Evolutionary conservation across 2,329 filamentous ascomycete genomes (phyloP).

Genomic region (Alternaria sp.): DNA sequence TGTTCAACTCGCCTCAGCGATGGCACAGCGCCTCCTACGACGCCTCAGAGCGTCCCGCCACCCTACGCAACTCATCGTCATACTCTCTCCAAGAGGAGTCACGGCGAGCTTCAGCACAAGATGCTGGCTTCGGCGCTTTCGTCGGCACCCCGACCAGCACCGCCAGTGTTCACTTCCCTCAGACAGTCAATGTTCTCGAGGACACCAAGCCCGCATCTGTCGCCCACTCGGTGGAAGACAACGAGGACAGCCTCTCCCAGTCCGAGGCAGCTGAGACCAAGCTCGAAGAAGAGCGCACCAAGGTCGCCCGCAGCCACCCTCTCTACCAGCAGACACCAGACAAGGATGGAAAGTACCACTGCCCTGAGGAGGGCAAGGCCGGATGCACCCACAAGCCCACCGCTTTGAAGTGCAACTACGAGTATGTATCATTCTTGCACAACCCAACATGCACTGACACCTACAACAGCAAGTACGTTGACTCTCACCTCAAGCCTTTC

Average conservation of each 20-base stretch:
- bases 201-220: slow-evolving; percentile 31
- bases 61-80: slow-evolving; percentile 36
- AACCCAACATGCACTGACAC: slow-evolving; percentile 11
- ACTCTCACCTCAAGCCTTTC: slow-evolving; percentile 96
- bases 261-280: slow-evolving; percentile 40
- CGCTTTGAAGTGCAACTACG: slow-evolving; percentile 98
- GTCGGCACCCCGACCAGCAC: slow-evolving; percentile 43
- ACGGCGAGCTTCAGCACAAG: slow-evolving; percentile 32
- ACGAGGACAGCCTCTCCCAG: slow-evolving; percentile 38
- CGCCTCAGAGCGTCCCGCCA: slow-evolving; percentile 26
- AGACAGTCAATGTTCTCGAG: slow-evolving; percentile 32
- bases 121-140: slow-evolving; percentile 31
- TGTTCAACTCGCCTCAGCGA: slow-evolving; percentile 34
- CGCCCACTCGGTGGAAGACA: slow-evolving; percentile 34
- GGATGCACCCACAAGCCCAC: slow-evolving; percentile 90
- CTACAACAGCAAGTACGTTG: slow-evolving; percentile 82
- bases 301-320: slow-evolving; percentile 60
- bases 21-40: slow-evolving; percentile 29
- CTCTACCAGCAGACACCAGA: slow-evolving; percentile 72
- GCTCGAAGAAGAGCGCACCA: slow-evolving; percentile 47
- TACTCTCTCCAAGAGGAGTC: slow-evolving; percentile 29
- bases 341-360: slow-evolving; percentile 87
- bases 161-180: slow-evolving; percentile 32
- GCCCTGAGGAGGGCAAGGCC: slow-evolving; percentile 77
- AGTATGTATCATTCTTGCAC: slow-evolving; percentile 66